Base-by-base conservation (phyloP, 805 yeast species). In the Candida xyloterini region DNA sequence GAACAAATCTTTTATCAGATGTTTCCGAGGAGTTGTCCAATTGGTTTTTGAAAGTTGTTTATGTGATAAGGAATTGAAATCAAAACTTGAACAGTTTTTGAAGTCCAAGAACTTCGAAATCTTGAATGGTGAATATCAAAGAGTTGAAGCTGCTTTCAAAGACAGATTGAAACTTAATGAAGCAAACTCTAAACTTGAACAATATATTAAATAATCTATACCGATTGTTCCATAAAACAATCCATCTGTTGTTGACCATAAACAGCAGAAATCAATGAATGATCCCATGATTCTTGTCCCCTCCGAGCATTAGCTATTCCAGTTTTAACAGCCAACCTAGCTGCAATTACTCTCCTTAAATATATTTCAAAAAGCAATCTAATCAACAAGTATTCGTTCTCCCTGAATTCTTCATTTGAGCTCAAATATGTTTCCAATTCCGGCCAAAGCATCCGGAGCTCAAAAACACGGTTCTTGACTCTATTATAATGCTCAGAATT, bases 181-280 rank as follows among this genome's bases (percentile, higher is more conserved):
- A 27, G 56, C 55, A 16, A 53, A 60, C 22, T 40, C 27, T 23
- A 11, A 16, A 35, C 28, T 38, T 36, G 8, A 24, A 18, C 11
- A 32, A 22, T 30, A 15, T 20, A 26, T 16, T 33, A 33, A 18
- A n/a, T 16, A 15, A 13, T 24, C 20, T 15, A 24, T 30, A 22
- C 21, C 15, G 34, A 34, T 28, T 57, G 60, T 15, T 50, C 53
- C 16, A 41, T 36, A 43, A 58, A 55, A 26, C 56, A 45, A 1
- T 33, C 16, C 15, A 48, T 37, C 27, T 57, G 60, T 3, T 55
- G 56, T 15, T 59, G 57, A 6, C 74, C 74, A 23, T 65, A 77
- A 28, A 82, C 71, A 16, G 80, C 60, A 30, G 72, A 70, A 13
- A 80, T 81, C 54, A 83, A 60, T 15, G 53, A 57, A 18, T 40